phyloP scores from a whole-genome alignment of 2,329 filamentous ascomycete genomes.

The Phaeophleospora eucalypticola region DNA sequence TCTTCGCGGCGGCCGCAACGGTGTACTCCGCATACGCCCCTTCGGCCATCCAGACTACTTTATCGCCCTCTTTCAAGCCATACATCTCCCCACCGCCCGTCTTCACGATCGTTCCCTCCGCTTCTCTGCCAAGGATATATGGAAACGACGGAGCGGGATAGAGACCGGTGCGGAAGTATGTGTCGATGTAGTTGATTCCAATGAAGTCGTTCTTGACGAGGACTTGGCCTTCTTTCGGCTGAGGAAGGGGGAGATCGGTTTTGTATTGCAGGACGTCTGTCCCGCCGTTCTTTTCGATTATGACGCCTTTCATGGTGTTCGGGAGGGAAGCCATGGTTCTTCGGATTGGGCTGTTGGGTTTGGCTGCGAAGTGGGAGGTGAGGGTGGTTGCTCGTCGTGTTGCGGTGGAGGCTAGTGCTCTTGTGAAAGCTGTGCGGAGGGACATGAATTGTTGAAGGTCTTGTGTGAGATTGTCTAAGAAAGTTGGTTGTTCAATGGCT shows the following conservation, averaged over 20 bases:
- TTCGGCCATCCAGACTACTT: conserved; percentile 64
- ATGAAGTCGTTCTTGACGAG: conserved; percentile 76
- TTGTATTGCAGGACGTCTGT: conserved; percentile 68
- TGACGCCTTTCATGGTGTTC: conserved; percentile 67
- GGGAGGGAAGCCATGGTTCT: conserved; percentile 51
- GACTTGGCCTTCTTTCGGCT: conserved; percentile 64
- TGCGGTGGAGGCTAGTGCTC: conserved; percentile 16
- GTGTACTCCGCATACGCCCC: conserved; percentile 59
- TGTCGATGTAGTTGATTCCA: conserved; percentile 89
- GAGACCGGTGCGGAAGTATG: conserved; percentile 82
- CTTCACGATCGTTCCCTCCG: conserved; percentile 64
- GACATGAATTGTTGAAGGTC: conserved; percentile 14
- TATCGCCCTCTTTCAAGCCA: conserved; percentile 61
- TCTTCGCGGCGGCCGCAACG: conserved; percentile 49
- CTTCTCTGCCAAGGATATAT: conserved; percentile 75
- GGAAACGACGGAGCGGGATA: conserved; percentile 68
- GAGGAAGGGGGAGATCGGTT: conserved; percentile 66
- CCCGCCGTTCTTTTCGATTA: conserved; percentile 68
- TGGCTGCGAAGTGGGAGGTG: conserved; percentile 25
- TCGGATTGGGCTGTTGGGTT: conserved; percentile 3
- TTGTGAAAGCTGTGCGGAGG: conserved; percentile 13
- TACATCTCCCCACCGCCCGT: conserved; percentile 50
- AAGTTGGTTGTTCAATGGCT: too few species aligned
- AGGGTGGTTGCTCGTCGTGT: conserved; percentile 24
- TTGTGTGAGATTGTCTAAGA: neutral